Conservation (phyloP, 2,329 filamentous ascomycete genomes). For the Myriangium duriaei region DNA sequence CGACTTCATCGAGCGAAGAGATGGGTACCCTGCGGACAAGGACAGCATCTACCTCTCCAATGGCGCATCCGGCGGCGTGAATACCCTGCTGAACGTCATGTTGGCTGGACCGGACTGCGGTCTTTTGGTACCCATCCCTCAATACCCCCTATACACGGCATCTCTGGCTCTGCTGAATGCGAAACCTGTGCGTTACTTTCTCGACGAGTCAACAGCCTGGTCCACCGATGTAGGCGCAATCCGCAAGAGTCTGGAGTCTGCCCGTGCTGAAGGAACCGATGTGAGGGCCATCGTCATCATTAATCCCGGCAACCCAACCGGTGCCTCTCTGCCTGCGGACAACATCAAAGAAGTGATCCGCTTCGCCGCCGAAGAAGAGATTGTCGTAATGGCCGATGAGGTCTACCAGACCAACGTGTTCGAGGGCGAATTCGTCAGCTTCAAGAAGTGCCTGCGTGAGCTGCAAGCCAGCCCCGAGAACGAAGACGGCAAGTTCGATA, state of each 20-base stretch:
- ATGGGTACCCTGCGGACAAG: conserved; percentile 74
- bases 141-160: conserved; percentile 96
- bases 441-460: conserved; percentile 77
- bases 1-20: conserved; percentile 76
- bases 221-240: conserved; percentile 76
- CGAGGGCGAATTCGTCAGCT: conserved; percentile 82
- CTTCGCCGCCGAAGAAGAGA: conserved; percentile 69
- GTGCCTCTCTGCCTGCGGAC: conserved; percentile 64
- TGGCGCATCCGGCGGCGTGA: conserved; percentile 88
- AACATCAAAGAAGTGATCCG: conserved; percentile 79
- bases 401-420: conserved; percentile 99
- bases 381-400: conserved; percentile 90
- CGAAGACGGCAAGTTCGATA: conserved; percentile 62
- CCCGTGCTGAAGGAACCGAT: conserved; percentile 64
- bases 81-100: conserved; percentile 82
- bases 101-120: conserved; percentile 66
- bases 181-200: conserved; percentile 79
- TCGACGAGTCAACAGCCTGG: conserved; percentile 80
- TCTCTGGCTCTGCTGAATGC: conserved; percentile 78
- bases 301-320: conserved; percentile 96
- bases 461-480: conserved; percentile 56
- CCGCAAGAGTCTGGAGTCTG: conserved; percentile 58
- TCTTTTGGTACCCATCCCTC: conserved; percentile 86
- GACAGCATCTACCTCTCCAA: conserved; percentile 79
- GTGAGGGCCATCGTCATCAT: conserved; percentile 92